Evolutionary conservation across 2,329 filamentous ascomycete species (phyloP), one percentile per base, ranked within the genome.

Genomic region (Xylaria digitata): DNA sequence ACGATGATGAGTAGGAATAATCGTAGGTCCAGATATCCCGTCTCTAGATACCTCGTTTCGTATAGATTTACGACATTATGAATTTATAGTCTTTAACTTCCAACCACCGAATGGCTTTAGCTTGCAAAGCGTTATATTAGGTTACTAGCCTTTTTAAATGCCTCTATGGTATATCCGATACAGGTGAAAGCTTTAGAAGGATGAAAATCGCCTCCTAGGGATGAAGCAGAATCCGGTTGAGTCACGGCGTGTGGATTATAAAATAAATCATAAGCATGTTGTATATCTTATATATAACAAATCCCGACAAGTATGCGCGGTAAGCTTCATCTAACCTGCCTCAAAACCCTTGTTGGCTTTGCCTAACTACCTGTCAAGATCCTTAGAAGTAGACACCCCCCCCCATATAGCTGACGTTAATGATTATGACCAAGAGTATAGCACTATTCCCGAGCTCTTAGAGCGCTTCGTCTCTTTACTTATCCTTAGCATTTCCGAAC

Each of bases 311-410:
- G 34, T 37, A 37, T 7, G 11, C 8, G 11, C 34, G 34, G 13
- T 3, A 9, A 37, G 34, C 34, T 13, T 13, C 37, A 40, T 40
- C 37, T 40, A 40, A 13, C 37, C 37, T 40, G 15, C 15, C 37
- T 40, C 11, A 40, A 40, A 15, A 8, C 11, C 13, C 3, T 9
- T 40, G 11, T 15, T 4, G 9, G 32, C 32, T 34, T 34, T 34
- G 32, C 7, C 32, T 8, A 34, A 34, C 32, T 40, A 15, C 11
- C 37, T 15, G 11, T 63, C 63, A 66, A 50, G 66, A 63, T 57
- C 82, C 82, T 48, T 78, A 74, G 69, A 82, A 84, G 76, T 84
- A 82, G 6, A 84, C 78, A 43, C 82, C 82, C 70, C 84, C 82
- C 19, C 76, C 74, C 66, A 26, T 26, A 26, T 83, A 81, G 73